phyloP scores from a whole-genome alignment of 495 filamentous ascomycete genomes.

The Talaromyces wortmannii region DNA sequence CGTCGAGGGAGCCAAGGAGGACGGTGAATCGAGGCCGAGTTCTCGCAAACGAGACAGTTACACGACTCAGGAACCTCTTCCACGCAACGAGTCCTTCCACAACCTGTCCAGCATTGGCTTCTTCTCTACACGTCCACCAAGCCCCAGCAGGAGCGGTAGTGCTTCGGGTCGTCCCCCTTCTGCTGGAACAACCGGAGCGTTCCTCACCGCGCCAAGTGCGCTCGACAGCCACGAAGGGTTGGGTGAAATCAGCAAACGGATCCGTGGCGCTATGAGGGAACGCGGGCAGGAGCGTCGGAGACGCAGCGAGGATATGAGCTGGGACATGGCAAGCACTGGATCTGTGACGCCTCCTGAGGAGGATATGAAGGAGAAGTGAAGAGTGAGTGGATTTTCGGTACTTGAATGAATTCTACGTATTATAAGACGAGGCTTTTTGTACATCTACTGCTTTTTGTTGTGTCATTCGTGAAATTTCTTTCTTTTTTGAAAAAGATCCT shows the following conservation, averaged over 20 bases:
- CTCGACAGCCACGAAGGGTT: conserved; percentile 65
- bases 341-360: conserved; percentile 38
- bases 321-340: conserved; percentile 39
- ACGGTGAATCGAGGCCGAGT: conserved; percentile 9
- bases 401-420: no score
- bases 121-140: conserved; percentile 79
- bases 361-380: conserved; percentile 28
- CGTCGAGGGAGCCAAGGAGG: conserved; percentile 9
- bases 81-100: conserved; percentile 86
- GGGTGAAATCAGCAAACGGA: conserved; percentile 77
- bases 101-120: conserved; percentile 80
- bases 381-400: no score
- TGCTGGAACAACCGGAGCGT: conserved; percentile 50
- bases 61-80: conserved; percentile 46
- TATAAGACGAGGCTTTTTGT: no score
- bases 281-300: conserved; percentile 65
- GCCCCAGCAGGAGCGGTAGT: conserved; percentile 64
- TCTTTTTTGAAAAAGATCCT: no score
- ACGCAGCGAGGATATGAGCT: conserved; percentile 50
- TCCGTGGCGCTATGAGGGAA: conserved; percentile 84
- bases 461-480: no score
- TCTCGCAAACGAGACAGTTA: conserved; percentile 17
- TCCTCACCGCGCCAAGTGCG: conserved; percentile 65
- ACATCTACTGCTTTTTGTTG: no score
- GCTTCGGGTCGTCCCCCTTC: conserved; percentile 49